Percentiles rank a stretch among this genome's conserved stretches.
Evolutionary conservation across 1,284 basidiomycete species (phyloP).

Genomic region (Amylostereum areolatum): DNA sequence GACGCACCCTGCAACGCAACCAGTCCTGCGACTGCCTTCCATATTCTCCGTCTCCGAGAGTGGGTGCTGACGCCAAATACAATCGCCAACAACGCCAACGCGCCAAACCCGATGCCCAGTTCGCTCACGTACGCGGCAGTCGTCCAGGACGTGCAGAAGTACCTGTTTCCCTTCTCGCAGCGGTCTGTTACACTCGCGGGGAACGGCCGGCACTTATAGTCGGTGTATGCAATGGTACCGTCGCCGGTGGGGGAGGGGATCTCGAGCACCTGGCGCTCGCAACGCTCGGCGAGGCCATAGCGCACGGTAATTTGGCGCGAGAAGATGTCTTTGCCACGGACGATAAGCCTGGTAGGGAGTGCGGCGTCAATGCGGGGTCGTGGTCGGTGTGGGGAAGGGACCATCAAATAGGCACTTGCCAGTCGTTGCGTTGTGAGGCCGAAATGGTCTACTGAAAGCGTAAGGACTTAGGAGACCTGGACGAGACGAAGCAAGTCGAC

Average conservation of each 20-base stretch:
- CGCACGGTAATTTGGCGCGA: slow-evolving; percentile 41
- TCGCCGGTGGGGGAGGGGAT: slow-evolving; percentile 41
- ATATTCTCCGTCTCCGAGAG: slow-evolving; percentile 65
- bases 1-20: slow-evolving; percentile 52
- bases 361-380: not conserved
- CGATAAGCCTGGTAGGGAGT: slow-evolving; percentile 44
- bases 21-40: slow-evolving; percentile 63
- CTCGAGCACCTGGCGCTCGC: slow-evolving; percentile 44
- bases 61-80: slow-evolving; percentile 66
- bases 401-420: slow-evolving; percentile 37
- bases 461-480: not conserved
- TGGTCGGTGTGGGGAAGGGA: not conserved
- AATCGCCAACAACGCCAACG: slow-evolving; percentile 49
- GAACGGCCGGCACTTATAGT: slow-evolving; percentile 60
- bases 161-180: slow-evolving; percentile 56
- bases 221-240: slow-evolving; percentile 42
- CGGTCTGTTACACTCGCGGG: slow-evolving; percentile 52
- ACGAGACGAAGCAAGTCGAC: slow-evolving; percentile 16
- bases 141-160: slow-evolving; percentile 63
- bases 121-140: slow-evolving; percentile 62
- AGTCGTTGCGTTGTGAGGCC: slow-evolving; percentile 54
- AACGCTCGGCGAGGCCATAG: slow-evolving; percentile 56
- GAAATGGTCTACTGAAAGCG: slow-evolving; percentile 48
- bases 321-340: slow-evolving; percentile 41
- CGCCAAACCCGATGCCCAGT: slow-evolving; percentile 57